Conservation (phyloP, 2,329 filamentous ascomycete species). For the Monilinia fructicola region DNA sequence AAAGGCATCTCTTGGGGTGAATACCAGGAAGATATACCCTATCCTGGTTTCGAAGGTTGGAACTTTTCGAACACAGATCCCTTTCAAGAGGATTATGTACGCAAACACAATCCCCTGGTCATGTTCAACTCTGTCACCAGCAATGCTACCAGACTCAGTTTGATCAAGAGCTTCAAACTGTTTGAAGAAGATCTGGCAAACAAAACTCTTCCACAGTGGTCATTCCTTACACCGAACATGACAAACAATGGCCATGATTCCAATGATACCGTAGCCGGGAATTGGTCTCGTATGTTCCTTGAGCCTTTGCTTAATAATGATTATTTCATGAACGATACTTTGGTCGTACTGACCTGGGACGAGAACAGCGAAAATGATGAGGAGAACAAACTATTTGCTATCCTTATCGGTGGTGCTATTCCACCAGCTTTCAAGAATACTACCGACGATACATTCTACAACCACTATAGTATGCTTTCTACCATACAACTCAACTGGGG, state of each 20-base stretch:
- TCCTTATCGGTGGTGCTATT: constrained; percentile 55
- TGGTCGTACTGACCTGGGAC: constrained; percentile 57
- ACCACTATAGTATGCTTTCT: constrained; percentile 45
- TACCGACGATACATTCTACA: constrained; percentile 50
- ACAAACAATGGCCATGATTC: constrained; percentile 63
- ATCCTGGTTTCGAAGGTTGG: constrained; percentile 47
- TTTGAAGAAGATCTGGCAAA: constrained; percentile 59
- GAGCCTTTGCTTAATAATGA: constrained; percentile 51
- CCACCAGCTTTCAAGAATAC: constrained; percentile 49
- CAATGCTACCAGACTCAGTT: constrained; percentile 51
- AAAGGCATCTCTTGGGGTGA: constrained; percentile 51
- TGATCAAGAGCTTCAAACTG: constrained; percentile 61
- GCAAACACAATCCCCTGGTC: constrained; percentile 59
- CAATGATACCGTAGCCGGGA: constrained; percentile 48
- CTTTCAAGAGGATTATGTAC: constrained; percentile 59
- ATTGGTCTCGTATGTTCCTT: constrained; percentile 53
- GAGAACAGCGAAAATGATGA: constrained; percentile 52
- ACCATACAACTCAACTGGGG: constrained; percentile 45
- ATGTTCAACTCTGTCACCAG: constrained; percentile 55
- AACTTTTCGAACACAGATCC: constrained; percentile 55
- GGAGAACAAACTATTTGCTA: constrained; percentile 52
- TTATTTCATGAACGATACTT: constrained; percentile 53
- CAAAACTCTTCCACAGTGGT: constrained; percentile 61
- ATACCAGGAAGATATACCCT: constrained; percentile 56
- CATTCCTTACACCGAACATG: constrained; percentile 62